phyloP scores from a whole-genome alignment of 2,329 filamentous ascomycete species.

The Fusarium xylarioides region DNA sequence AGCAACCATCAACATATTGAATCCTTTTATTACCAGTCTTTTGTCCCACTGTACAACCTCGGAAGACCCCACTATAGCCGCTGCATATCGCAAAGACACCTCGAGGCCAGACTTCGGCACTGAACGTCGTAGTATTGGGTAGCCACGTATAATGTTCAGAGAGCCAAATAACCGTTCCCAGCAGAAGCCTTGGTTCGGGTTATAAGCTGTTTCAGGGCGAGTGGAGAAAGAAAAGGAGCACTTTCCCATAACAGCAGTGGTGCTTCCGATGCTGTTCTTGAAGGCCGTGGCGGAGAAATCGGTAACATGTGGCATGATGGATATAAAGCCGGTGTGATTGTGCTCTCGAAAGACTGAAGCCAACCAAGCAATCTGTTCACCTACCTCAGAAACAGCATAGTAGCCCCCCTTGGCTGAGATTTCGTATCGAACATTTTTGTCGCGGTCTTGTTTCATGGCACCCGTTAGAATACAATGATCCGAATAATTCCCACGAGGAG shows the following conservation, averaged over 20 bases:
- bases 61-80: not conserved
- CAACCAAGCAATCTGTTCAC: conserved; percentile 15
- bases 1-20: conserved; percentile 2
- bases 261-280: rapidly evolving
- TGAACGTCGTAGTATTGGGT: conserved; percentile 1
- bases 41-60: conserved; percentile 1
- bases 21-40: conserved; percentile 12
- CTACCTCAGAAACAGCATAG: conserved; percentile 4
- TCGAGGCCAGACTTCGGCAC: conserved; percentile 3
- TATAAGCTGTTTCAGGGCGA: rapidly evolving
- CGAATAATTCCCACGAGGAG: not conserved
- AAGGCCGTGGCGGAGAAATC: rapidly evolving
- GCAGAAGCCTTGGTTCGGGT: not conserved
- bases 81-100: not conserved
- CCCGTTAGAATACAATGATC: not conserved
- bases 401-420: not conserved
- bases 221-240: not conserved
- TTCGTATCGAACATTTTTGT: not conserved
- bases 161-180: conserved; percentile 3
- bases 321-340: not conserved
- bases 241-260: rapidly evolving
- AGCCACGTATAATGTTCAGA: not conserved
- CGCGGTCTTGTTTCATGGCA: not conserved
- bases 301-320: not conserved
- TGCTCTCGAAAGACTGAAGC: not conserved